Base-by-base conservation (phyloP, 352 stramenopile genomes). In the Globisporangium carolinianum region DNA sequence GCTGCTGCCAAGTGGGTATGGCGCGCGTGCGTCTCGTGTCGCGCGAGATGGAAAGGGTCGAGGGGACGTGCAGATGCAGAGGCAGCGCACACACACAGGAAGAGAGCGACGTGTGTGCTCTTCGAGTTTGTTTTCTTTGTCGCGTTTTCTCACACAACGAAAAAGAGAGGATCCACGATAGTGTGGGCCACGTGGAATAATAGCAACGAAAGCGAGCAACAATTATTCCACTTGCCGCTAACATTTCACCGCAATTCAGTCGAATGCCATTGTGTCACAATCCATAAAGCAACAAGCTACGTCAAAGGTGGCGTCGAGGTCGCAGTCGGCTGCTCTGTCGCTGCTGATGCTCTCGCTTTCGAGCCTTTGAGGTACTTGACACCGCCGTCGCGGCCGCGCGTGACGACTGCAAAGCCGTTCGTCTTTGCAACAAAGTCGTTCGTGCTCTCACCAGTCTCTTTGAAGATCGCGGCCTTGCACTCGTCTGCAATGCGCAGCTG, bases 331-430 rank as follows among this genome's bases (percentile, higher is more conserved):
- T 42, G 7, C 38, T 8, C 1, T 43, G 39, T 43, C 39, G 39
- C 39, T 43, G 11, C 39, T 32, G 39, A 14, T 43, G 39, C 11
- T 11, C 32, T 58, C 49, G 47, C 36, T 38, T 59, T 58, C 14
- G 35, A 24, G 8, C 41, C 38, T 32, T 61, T 56, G 56, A 84
- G 73, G 60, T 76, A 84, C 35, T 61, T 77, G 52, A 87, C 64
- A n/a, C 63, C 62, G 39, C 79, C 79, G 58, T 85, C 61, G 2
- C 61, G 55, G 2, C 79, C 79, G 41, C 73, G 69, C 15, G 79
- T 85, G 37, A 89, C 76, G 36, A 89, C 73, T 3, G 75, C 79
- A 60, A 89, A 87, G 12, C 79, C 77, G 32, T 65, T 67, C 0
- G 69, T 68, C 46, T 64, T 57, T 2, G 72, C 71, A 17, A 67